A percentile compares a stretch with the other conserved stretches of the same genome.
phyloP scores from a whole-genome alignment of 139 green algal species.

The Volvox africanus region DNA sequence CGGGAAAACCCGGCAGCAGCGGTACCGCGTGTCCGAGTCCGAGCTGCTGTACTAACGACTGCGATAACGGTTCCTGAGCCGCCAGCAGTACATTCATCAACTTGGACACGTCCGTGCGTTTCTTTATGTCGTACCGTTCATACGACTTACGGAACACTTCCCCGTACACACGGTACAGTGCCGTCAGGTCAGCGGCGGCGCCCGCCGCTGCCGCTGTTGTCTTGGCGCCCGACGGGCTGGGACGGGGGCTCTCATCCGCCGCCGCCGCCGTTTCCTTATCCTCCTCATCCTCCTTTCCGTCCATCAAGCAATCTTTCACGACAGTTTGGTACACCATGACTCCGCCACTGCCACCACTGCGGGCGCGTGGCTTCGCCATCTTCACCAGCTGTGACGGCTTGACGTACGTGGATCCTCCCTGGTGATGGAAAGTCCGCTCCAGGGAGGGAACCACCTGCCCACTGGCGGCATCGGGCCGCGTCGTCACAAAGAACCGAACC shows the following conservation, averaged over 20 bases:
- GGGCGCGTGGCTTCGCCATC: neutral
- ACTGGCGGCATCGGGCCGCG: conserved; percentile 25
- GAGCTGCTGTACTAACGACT: conserved; percentile 1
- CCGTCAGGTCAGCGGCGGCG: neutral
- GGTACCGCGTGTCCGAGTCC: neutral
- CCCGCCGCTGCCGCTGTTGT: neutral
- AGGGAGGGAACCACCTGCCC: neutral
- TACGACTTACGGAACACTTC: neutral
- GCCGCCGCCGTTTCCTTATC: neutral
- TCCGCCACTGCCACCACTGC: neutral
- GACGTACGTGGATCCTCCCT: neutral
- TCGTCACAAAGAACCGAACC: conserved; percentile 31
- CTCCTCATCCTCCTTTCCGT: neutral
- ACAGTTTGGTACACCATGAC: conserved; percentile 43
- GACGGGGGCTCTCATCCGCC: neutral
- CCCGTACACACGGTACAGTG: conserved; percentile 27
- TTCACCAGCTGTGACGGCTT: neutral
- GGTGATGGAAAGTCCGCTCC: neutral
- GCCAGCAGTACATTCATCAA: conserved; percentile 29
- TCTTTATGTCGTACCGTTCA: neutral
- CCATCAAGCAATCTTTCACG: neutral
- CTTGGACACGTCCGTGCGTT: neutral
- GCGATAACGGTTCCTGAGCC: conserved; percentile 17
- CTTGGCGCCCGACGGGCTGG: no score
- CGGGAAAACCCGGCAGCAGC: conserved; percentile 24